Percentiles rank a stretch among this genome's conserved stretches.
phyloP scores from a whole-genome alignment of 768 basidiomycete species.

The Tylopilus vinaceipallidus region DNA sequence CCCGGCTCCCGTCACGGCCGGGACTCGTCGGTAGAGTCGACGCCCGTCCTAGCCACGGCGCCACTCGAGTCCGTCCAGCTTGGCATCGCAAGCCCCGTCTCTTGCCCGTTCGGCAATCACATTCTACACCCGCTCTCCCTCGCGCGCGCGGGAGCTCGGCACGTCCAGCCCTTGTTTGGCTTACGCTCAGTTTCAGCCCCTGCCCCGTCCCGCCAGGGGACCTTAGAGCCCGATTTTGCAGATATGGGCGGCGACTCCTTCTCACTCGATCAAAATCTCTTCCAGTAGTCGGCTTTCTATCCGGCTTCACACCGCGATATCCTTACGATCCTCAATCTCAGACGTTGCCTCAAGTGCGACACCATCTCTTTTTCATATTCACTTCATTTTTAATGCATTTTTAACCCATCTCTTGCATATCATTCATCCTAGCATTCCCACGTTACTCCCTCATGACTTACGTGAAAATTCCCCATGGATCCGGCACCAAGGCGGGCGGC shows the following conservation, averaged over 20 bases:
- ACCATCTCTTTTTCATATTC: constrained; percentile 27
- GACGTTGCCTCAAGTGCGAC: constrained; percentile 30
- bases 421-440: constrained; percentile 26
- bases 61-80: constrained; percentile 41
- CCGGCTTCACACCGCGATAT: constrained; percentile 16
- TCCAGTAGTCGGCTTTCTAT: constrained; percentile 39
- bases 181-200: constrained; percentile 45
- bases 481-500: constrained; percentile 13
- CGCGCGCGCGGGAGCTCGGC: constrained; percentile 21
- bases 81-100: constrained; percentile 36
- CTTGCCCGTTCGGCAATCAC: constrained; percentile 37
- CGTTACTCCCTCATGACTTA: constrained; percentile 18
- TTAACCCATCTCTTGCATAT: constrained; percentile 35
- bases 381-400: constrained; percentile 31
- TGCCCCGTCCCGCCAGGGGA: constrained; percentile 29
- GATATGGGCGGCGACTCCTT: constrained; percentile 36
- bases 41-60: constrained; percentile 44
- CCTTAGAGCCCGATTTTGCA: constrained; percentile 43
- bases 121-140: constrained; percentile 22
- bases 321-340: constrained; percentile 26
- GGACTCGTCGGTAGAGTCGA: constrained; percentile 54
- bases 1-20: constrained; percentile 39
- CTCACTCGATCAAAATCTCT: constrained; percentile 45
- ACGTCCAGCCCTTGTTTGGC: constrained; percentile 32
- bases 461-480: constrained; percentile 22